Evolutionary conservation across 306 rosid genomes (phyloP).

Genomic region (Oemleria cerasiformis): DNA sequence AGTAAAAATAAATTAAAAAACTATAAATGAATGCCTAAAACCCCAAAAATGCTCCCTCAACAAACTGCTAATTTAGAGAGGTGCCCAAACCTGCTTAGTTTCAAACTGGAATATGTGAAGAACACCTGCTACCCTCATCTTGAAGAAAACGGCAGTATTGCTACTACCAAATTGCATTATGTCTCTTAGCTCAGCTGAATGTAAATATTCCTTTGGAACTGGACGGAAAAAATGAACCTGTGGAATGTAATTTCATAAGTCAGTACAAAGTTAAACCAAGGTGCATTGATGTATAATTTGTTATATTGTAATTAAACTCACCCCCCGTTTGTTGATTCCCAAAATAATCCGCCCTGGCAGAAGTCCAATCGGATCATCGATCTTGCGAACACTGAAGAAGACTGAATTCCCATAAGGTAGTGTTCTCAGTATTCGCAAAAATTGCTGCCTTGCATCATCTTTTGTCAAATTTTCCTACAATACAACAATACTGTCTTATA

Average conservation of each 20-base stretch:
- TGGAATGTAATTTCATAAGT: not conserved
- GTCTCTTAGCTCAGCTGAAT: constrained; percentile 94
- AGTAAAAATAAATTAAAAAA: not conserved
- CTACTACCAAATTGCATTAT: constrained; percentile 98
- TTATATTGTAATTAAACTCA: constrained; percentile 26
- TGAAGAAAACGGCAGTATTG: constrained; percentile 93
- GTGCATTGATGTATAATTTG: not conserved
- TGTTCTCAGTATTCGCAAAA: constrained; percentile 73
- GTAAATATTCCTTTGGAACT: constrained; percentile 88
- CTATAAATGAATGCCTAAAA: constrained; percentile 10
- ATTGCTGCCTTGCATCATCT: constrained; percentile 93
- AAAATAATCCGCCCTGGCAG: constrained; percentile 85
- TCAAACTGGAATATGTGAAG: constrained; percentile 96
- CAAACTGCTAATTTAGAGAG: constrained; percentile 7
- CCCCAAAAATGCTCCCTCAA: not conserved
- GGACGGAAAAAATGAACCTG: constrained; percentile 97
- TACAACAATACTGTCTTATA: not conserved
- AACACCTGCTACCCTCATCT: constrained; percentile 97
- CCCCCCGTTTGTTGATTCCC: constrained; percentile 98
- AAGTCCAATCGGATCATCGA: constrained; percentile 96
- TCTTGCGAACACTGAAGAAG: constrained; percentile 86
- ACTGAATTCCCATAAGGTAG: constrained; percentile 93
- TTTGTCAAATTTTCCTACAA: constrained; percentile 71
- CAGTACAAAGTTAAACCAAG: not conserved
- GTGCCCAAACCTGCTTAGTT: constrained; percentile 73